A percentile compares a stretch with the other conserved stretches of the same genome.
phyloP scores from a whole-genome alignment of 2,329 filamentous ascomycete genomes.

The Hymenoscyphus salicellus region DNA sequence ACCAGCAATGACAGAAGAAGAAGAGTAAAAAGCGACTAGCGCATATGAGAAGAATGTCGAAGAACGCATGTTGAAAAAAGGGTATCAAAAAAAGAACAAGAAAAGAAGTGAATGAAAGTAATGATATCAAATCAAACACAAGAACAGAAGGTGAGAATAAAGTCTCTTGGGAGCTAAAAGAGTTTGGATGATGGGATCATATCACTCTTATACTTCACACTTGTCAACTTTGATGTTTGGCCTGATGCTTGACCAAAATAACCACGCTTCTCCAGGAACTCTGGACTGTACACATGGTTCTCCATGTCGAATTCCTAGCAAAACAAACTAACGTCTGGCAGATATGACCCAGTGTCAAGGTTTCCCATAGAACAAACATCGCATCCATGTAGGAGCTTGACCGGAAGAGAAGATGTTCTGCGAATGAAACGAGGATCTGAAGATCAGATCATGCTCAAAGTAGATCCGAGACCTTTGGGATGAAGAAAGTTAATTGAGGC shows the following conservation, averaged over 20 bases:
- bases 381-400: not conserved
- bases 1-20: slow-evolving; percentile 21
- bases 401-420: slow-evolving; percentile 10
- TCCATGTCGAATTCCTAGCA: not conserved
- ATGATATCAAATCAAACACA: slow-evolving; percentile 25
- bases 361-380: not conserved
- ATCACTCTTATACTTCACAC: not conserved
- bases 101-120: not conserved
- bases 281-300: not conserved
- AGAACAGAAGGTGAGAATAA: slow-evolving; percentile 4
- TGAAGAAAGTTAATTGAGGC: not conserved
- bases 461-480: not conserved
- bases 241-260: not conserved
- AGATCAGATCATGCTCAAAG: slow-evolving; percentile 3
- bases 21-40: slow-evolving; percentile 28
- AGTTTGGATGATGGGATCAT: not conserved
- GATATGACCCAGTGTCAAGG: not conserved
- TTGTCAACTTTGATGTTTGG: not conserved
- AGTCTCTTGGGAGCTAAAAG: not conserved
- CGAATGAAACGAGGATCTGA: slow-evolving; percentile 3
- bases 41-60: slow-evolving; percentile 19
- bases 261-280: not conserved
- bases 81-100: slow-evolving; percentile 9
- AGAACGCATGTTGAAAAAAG: slow-evolving; percentile 27
- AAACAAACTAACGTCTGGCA: not conserved